Percentiles rank a stretch among this genome's conserved stretches.
Evolutionary conservation across 176 grass and related monocot genomes (phyloP).

Genomic region (Coix lacrymajobi): DNA sequence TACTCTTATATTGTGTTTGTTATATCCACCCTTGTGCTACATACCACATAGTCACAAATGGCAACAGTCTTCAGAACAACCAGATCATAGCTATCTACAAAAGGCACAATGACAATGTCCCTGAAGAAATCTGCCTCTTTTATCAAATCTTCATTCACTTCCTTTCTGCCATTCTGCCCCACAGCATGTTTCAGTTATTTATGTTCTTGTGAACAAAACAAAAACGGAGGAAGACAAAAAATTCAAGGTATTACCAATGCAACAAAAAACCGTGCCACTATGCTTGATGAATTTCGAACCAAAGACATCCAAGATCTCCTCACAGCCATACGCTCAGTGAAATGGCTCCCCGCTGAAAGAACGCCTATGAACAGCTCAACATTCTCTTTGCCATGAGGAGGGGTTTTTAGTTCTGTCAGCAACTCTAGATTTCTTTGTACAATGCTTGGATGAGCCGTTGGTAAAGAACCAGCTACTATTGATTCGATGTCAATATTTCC

Average conservation of each 20-base stretch:
- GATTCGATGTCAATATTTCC: conserved; percentile 55
- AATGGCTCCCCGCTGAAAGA: conserved; percentile 68
- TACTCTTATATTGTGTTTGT: not conserved
- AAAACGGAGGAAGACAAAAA: not conserved
- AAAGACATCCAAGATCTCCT: conserved; percentile 84
- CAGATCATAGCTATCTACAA: conserved; percentile 64
- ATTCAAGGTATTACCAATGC: conserved; percentile 40
- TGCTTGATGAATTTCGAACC: conserved; percentile 55
- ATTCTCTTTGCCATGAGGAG: conserved; percentile 39
- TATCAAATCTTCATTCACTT: conserved; percentile 63
- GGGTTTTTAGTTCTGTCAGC: conserved; percentile 47
- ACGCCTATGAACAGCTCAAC: conserved; percentile 74
- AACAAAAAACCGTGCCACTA: conserved; percentile 71
- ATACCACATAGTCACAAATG: conserved; percentile 73
- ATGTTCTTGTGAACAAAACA: not conserved
- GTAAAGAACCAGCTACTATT: conserved; percentile 64
- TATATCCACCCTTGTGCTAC: conserved; percentile 7
- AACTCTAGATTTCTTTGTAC: conserved; percentile 47
- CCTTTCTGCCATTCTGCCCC: conserved; percentile 49
- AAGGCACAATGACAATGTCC: conserved; percentile 76
- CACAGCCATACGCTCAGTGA: conserved; percentile 72
- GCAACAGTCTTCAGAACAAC: conserved; percentile 82
- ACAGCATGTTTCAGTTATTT: conserved; percentile 32
- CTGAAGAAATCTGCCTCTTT: conserved; percentile 72
- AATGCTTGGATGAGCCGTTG: conserved; percentile 39